Base-by-base conservation (phyloP, 495 filamentous ascomycete genomes). In the Aspergillus avenaceus region DNA sequence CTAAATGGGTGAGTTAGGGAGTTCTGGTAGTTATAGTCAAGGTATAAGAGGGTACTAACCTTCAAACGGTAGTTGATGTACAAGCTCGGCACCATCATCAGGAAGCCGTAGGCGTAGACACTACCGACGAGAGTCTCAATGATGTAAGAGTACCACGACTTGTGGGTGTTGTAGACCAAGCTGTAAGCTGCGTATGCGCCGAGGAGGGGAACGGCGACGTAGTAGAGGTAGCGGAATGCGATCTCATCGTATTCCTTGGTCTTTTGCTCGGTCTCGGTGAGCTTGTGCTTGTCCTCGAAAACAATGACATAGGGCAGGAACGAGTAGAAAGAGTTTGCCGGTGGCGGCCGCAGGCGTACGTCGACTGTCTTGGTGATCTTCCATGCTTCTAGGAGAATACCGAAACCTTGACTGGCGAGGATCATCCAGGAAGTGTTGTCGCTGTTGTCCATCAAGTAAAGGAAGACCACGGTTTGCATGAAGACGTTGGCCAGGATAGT, bases 351-450 rank as follows among this genome's bases (percentile, higher is more conserved):
- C 50, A 97, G 55, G 54, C 91, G 85, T 45, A 98, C 89, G 56
- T 98, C 82, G 50, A 98, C 95, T 0, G 90, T 83, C 47, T 96
- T 97, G n/a, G 93, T 98, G 63, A 98, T 83, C 64, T 98, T 98
- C 93, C 93, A 98, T 14, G 93, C 84, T 72, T 98, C 93, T 46
- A 98, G 84, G 8, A 96, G 62, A 54, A 98, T 98, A 29, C 93
- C 92, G 45, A 93, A 83, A 16, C 89, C 93, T 70, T 98, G 93
- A 12, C 88, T 86, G 31, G 90, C 85, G 18, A 98, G 78, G 59
- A 98, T 97, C 92, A 97, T 97, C 92, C 93, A 98, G 40, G 88
- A 93, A 5, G 93, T 98, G 61, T 92, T 91, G 14, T 96, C 89
- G 52, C 88, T 95, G 69, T 98, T 97, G 71, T 98, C 93, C 62